Evolutionary conservation across 495 filamentous ascomycete genomes (phyloP).

Genomic region (Lentithecium fluviatile): DNA sequence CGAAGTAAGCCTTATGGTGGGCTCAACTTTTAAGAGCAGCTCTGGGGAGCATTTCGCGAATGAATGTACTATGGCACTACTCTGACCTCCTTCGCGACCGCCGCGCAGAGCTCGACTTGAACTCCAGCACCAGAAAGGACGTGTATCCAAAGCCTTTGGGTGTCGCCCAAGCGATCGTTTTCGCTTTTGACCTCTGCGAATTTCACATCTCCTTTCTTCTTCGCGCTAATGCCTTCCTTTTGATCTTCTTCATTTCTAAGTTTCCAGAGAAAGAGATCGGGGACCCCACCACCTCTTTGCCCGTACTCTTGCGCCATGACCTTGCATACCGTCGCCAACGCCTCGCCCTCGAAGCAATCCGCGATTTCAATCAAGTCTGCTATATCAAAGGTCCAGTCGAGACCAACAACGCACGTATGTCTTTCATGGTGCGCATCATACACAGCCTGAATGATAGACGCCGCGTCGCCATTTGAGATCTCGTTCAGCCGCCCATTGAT

Average conservation of each 20-base stretch:
- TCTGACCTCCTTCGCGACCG: slow-evolving; percentile 70
- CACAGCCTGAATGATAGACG: slow-evolving; percentile 63
- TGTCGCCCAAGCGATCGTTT: slow-evolving; percentile 95
- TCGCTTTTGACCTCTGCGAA: slow-evolving; percentile 92
- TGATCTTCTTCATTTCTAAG: slow-evolving; percentile 18
- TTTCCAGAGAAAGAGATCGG: slow-evolving; percentile 90
- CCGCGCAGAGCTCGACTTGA: slow-evolving; percentile 84
- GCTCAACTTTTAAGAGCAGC: too few relatives aligned
- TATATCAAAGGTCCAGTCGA: slow-evolving; percentile 85
- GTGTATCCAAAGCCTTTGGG: slow-evolving; percentile 95
- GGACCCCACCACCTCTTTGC: slow-evolving; percentile 81
- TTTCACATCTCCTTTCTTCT: slow-evolving; percentile 59
- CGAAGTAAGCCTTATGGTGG: too few relatives aligned
- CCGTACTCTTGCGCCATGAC: slow-evolving; percentile 93
- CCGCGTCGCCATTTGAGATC: slow-evolving; percentile 59
- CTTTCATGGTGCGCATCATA: slow-evolving; percentile 63
- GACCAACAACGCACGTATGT: slow-evolving; percentile 79
- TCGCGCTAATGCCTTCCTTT: slow-evolving; percentile 40
- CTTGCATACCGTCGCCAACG: slow-evolving; percentile 80
- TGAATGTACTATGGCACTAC: slow-evolving; percentile 9
- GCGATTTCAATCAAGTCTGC: slow-evolving; percentile 81
- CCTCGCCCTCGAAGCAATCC: slow-evolving; percentile 73
- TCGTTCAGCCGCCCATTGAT: slow-evolving; percentile 86
- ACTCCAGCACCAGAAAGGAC: slow-evolving; percentile 81
- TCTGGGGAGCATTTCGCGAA: too few relatives aligned